Evolutionary conservation across 352 stramenopile genomes (phyloP), one percentile per base, ranked within the genome.

Genomic region (Phytophthora cactorum): DNA sequence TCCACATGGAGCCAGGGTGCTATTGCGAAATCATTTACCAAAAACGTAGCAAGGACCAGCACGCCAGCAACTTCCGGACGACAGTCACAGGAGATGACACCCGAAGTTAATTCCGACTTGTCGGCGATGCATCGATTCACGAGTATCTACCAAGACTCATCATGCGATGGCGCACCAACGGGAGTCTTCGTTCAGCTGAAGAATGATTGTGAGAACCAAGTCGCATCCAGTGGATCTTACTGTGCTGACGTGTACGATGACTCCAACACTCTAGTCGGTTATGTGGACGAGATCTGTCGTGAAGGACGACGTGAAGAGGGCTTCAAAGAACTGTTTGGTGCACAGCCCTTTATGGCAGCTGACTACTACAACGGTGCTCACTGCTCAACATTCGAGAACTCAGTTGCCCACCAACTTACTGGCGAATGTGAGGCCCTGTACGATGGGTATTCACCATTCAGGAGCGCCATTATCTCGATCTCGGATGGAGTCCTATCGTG

Each of bases 271-370:
- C 6, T 56, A 2, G 10, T 57, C 22, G 56, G 25, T 2, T 64
- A 64, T 25, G 57, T 44, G 45, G 44, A 64, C 1, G 56, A 64
- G 8, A 64, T 36, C 14, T 57, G 57, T 28, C 46, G 57, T n/a
- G 45, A 64, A 22, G 57, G 32, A 10, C 32, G 57, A 9, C 45
- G 34, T 22, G 57, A 12, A 11, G 45, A 28, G 6, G 57, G 57
- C 9, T 52, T 64, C 45, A 36, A 34, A 14, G 22, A 14, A n/a
- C 57, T 57, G 34, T 56, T 56, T 34, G 34, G 15, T 15, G 10
- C 2, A 6, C 29, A 50, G 14, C 11, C 57, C 25, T 63, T 39
- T 25, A 63, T 63, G 44, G 57, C 45, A 14, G 31, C 49, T 45
- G 45, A 56, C 34, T 64, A 57, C 57, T 64, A 36, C 29, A 43